Conservation (phyloP, 2,329 filamentous ascomycete genomes). For the Lachnellula occidentalis region DNA sequence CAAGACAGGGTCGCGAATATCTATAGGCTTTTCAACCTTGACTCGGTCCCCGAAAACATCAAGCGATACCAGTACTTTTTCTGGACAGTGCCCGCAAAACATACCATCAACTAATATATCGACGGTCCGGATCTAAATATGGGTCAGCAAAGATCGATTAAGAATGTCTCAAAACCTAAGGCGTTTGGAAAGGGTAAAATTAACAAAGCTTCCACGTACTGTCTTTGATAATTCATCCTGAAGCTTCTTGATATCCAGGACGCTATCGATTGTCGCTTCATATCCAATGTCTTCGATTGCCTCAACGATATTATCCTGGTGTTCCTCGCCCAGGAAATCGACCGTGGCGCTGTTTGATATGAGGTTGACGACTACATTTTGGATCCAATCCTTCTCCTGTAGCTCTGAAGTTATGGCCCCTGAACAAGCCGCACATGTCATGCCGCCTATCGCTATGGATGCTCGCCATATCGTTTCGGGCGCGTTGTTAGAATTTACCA, state of each 20-base stretch:
- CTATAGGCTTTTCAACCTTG: conserved; percentile 49
- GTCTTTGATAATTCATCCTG: conserved; percentile 11
- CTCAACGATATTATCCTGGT: conserved; percentile 39
- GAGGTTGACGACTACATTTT: conserved; percentile 44
- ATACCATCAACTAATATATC: conserved; percentile 65
- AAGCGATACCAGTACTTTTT: conserved; percentile 49
- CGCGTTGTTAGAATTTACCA: conserved; percentile 30
- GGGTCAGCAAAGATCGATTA: too few species aligned
- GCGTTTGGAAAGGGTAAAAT: too few species aligned
- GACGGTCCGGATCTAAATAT: conserved; percentile 35
- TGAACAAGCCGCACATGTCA: conserved; percentile 52
- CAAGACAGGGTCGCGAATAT: conserved; percentile 59
- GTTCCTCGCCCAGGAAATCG: conserved; percentile 39
- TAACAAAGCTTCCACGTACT: too few species aligned
- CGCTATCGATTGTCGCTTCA: conserved; percentile 51
- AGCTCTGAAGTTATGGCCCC: conserved; percentile 43
- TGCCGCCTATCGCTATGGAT: conserved; percentile 47
- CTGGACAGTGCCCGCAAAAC: conserved; percentile 68
- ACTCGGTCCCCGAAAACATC: conserved; percentile 43
- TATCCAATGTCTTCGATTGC: conserved; percentile 55
- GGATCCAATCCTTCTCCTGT: conserved; percentile 42
- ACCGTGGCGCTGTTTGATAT: conserved; percentile 48
- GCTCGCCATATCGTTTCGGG: conserved; percentile 41
- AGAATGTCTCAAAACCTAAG: too few species aligned
- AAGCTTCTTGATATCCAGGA: conserved; percentile 22